Base-by-base conservation (phyloP, 768 basidiomycete species). In the Myochromella boudieri region DNA sequence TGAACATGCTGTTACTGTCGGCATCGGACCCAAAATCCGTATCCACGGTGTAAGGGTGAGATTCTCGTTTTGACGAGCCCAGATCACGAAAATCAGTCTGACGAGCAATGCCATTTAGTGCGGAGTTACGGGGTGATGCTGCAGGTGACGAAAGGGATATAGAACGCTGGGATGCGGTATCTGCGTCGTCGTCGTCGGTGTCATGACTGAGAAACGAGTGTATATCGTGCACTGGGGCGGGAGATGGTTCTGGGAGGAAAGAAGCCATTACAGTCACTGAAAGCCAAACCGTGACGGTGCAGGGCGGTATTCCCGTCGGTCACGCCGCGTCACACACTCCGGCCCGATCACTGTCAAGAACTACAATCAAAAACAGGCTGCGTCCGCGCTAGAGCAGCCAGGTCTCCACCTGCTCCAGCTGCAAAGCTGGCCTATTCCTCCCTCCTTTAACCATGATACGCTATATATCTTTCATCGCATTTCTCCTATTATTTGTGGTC, bases 111-210 rank as follows among this genome's bases (percentile, higher is more conserved):
- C 56, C 51, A 44, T 60, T 38, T 47, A 62, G 54, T 17, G 60
- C 48, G 31, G 68, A 70, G 42, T 70, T 67, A 32, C 76, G 69
- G 4, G 76, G 76, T 6, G 87, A 88, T 37, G 49, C 62, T 11
- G 80, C 63, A 2, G 85, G 77, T 3, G 87, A 87, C 24, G 81
- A 82, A 32, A 91, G 80, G 18, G 87, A 77, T 41, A 91, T 85
- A 1, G 89, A 91, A 31, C 76, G 80, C 57, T 87, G 85, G 7
- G 87, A 89, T 12, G 89, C 87, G 4, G 86, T 89, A 59, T 91
- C 89, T 47, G 75, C 81, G 53, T 86, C 86, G 47, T 75, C 76
- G 45, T 76, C 76, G 48, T 66, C 65, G 12, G 65, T 56, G 22
- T 69, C 67, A 21, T 46, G 58, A 43, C 66, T 65, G 14, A 62